Conservation (phyloP, 768 basidiomycete species). For the Agaricus sinodeliciosus region DNA sequence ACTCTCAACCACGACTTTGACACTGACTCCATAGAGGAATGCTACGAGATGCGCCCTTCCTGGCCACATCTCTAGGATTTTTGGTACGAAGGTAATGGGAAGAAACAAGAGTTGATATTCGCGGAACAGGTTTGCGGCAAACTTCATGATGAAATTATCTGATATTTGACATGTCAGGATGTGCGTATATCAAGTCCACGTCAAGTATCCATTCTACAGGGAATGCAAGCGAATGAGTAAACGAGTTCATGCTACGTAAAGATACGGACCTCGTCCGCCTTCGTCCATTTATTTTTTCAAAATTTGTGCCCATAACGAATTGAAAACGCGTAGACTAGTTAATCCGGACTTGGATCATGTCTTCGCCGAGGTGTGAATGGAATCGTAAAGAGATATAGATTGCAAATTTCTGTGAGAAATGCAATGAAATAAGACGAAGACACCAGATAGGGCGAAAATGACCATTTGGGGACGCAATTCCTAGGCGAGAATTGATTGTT, state of each 20-base stretch:
- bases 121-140: conserved; percentile 14
- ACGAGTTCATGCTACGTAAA: no score
- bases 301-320: no score
- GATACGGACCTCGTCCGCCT: background rate
- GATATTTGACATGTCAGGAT: conserved; percentile 2
- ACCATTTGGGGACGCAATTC: background rate
- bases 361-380: background rate
- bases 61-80: background rate
- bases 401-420: no score
- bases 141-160: background rate
- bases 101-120: background rate
- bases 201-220: no score
- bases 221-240: no score
- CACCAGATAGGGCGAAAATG: no score
- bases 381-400: no score
- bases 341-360: background rate
- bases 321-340: no score
- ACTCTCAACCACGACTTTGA: conserved; percentile 15
- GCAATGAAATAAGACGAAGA: no score
- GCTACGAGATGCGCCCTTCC: background rate
- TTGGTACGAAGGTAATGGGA: background rate
- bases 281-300: background rate
- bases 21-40: no score
- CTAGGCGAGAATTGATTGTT: background rate
- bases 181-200: background rate